Percentiles rank a stretch among this genome's conserved stretches.
Evolutionary conservation across 805 yeast genomes (phyloP).

Genomic region (Metschnikowia kofuensis): DNA sequence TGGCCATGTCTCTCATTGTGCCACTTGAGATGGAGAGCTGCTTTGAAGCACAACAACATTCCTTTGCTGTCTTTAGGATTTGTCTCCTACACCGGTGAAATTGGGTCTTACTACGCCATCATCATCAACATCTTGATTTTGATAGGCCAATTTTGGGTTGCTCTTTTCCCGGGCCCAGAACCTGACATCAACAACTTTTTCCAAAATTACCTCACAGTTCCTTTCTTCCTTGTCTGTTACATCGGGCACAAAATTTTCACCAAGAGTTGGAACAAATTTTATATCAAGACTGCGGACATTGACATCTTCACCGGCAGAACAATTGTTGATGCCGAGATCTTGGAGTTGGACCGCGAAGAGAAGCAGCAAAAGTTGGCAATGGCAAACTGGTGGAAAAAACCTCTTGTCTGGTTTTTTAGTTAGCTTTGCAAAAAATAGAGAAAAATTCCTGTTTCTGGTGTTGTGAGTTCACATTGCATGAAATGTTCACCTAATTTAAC

Average conservation of each 20-base stretch:
- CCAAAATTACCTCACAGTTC: conserved; percentile 25
- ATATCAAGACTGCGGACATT: conserved; percentile 19
- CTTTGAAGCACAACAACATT: conserved; percentile 21
- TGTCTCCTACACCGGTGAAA: conserved; percentile 37
- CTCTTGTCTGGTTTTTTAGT: conserved; percentile 16
- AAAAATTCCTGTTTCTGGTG: too few species aligned
- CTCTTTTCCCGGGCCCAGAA: conserved; percentile 34
- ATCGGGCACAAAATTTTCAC: conserved; percentile 23
- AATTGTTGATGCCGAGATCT: conserved; percentile 21
- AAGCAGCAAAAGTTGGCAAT: conserved; percentile 10
- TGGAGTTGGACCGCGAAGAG: conserved; percentile 23
- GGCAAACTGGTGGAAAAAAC: conserved; percentile 15
- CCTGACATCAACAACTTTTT: conserved; percentile 25
- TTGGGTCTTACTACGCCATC: conserved; percentile 36
- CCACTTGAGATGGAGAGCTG: conserved; percentile 29
- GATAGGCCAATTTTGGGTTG: conserved; percentile 44
- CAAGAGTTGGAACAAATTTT: conserved; percentile 20
- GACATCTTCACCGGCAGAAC: conserved; percentile 21
- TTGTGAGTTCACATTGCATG: too few species aligned
- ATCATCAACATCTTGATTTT: conserved; percentile 31
- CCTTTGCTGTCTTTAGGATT: conserved; percentile 23
- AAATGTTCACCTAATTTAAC: too few species aligned
- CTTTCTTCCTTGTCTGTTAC: conserved; percentile 21
- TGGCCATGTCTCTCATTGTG: conserved; percentile 26
- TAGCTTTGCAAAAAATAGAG: not conserved